Evolutionary conservation across 441 rosid species (phyloP).

Genomic region (Populus hybrid): DNA sequence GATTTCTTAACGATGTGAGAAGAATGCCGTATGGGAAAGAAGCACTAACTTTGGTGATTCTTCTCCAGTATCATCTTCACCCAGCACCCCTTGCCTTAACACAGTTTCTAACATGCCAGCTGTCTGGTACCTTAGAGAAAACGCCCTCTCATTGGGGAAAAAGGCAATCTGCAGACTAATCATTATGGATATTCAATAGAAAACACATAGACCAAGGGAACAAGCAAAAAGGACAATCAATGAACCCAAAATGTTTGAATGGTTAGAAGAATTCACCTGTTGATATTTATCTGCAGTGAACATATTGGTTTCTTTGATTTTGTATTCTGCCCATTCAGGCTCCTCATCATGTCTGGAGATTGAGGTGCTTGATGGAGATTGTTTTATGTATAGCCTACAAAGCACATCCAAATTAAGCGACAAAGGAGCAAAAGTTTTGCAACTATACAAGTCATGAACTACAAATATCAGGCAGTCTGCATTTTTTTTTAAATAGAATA

Average conservation of each 20-base stretch:
- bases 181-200: constrained; percentile 40
- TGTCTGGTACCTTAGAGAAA: constrained; percentile 75
- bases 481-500: no score
- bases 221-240: neutral
- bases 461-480: neutral
- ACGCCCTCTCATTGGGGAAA: constrained; percentile 82
- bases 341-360: constrained; percentile 57
- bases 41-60: constrained; percentile 75
- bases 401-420: constrained; percentile 8
- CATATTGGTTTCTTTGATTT: constrained; percentile 89
- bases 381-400: constrained; percentile 80
- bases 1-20: neutral
- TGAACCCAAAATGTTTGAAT: neutral
- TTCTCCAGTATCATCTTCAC: constrained; percentile 94
- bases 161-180: constrained; percentile 89
- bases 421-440: neutral
- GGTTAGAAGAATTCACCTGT: constrained; percentile 51
- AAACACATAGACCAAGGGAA: constrained; percentile 16
- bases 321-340: constrained; percentile 88
- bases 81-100: constrained; percentile 83
- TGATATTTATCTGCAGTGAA: constrained; percentile 89
- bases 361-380: constrained; percentile 51
- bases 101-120: constrained; percentile 87
- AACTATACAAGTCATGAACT: neutral
- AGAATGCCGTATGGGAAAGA: constrained; percentile 9